Conservation (phyloP, 2,329 filamentous ascomycete species). For the Colletotrichum chrysophilum region DNA sequence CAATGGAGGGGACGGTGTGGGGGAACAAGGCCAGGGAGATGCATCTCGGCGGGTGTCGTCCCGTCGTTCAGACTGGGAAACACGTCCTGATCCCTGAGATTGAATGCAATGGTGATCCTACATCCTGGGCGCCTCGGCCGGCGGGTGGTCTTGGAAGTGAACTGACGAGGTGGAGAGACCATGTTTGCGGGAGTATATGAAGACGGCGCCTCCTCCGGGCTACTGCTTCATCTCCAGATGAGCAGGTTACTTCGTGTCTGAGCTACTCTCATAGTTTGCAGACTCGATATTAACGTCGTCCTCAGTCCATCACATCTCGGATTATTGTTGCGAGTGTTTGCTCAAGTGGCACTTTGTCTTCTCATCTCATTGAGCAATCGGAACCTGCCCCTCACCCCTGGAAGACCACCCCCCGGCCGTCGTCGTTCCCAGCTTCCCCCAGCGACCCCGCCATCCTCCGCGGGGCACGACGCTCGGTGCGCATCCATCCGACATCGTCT, state of each 20-base stretch:
- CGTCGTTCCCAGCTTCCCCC: neutral
- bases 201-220: neutral
- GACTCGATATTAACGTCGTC: neutral
- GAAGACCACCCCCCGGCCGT: neutral
- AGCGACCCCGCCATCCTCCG: slow-evolving; percentile 18
- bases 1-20: neutral
- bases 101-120: neutral
- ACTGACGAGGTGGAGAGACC: neutral
- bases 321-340: neutral
- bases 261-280: neutral
- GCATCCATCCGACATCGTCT: neutral
- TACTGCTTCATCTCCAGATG: neutral
- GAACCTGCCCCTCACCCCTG: neutral
- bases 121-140: neutral
- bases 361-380: neutral
- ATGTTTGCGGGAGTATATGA: slow-evolving; percentile 8
- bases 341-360: neutral
- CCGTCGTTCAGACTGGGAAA: slow-evolving; percentile 19
- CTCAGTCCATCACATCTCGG: neutral
- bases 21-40: slow-evolving; percentile 20
- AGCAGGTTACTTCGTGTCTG: neutral
- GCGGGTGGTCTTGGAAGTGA: neutral
- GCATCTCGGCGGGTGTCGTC: slow-evolving; percentile 25
- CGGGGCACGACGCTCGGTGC: slow-evolving; percentile 9
- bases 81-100: neutral